Base-by-base conservation (phyloP, 2,329 filamentous ascomycete genomes). In the Cladophialophora chaetospira region DNA sequence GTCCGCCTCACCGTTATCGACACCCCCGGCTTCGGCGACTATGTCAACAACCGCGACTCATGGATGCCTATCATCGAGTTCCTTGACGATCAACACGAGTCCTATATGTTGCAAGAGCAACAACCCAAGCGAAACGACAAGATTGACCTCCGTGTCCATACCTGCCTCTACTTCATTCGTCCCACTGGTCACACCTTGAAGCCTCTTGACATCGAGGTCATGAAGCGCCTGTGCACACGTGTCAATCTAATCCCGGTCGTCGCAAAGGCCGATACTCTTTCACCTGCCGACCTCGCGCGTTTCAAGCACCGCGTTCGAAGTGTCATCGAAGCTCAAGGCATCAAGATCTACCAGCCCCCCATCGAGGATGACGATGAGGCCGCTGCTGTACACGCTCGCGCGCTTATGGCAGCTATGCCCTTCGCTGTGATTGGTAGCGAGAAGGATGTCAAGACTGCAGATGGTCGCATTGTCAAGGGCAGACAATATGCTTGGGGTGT, bases 51-150 rank as follows among this genome's bases (percentile, higher is more conserved):
- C 85, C 89, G 93, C 72, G 94, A 99, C 78, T 97, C 94, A 63
- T 99, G 94, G 94, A 95, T 96, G 84, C 94, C 94, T 74, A 97
- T 99, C 73, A 97, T 99, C 77, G 94, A 99, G 79, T 99, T 99
- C 82, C 84, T 99, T 70, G 94, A 99, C 78, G 94, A 99, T 79
- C 94, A 99, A 84, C 95, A 99, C 77, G 94, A 99, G 83, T 99
- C 94, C 33, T 99, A 99, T 79, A 99, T 99, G 94, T 84, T 99
- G 73, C 94, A 99, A 82, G 94, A 99, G 85, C 94, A 99, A 79
- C 94, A 99, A 80, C 94, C 95, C 68, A 91, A 91, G 77, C 91
- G 94, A 71, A 87, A 88, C 71, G 94, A 99, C 82, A 99, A 97
- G 85, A 99, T 99, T 70, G 94, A 99, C 74, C 89, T 99, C 70